Base-by-base conservation (phyloP, 805 yeast genomes). In the Cyberlindnera bimundalis region DNA sequence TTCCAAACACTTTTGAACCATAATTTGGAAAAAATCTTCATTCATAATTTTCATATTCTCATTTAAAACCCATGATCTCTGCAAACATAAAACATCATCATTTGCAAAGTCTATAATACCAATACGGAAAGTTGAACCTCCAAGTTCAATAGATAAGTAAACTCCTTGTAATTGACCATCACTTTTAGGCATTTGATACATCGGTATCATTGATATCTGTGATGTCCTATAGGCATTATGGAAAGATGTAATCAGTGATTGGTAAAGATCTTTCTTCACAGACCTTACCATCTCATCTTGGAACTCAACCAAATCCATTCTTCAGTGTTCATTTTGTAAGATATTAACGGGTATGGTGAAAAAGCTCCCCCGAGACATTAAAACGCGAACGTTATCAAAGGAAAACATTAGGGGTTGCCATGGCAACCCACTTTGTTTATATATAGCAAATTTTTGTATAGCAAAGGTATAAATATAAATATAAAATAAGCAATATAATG, bases 71-170 rank as follows among this genome's bases (percentile, higher is more conserved):
- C 55, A 53, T 10, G 33, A 24, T 12, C 33, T 31, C 8, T 46
- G 29, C 12, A 40, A 41, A 2, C 8, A 39, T 7, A 29, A 3
- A 6, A 50, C 29, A 2, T 25, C 14, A 7, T 18, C 25, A 2
- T 21, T 15, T 6, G 23, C 9, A 11, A 50, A 20, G 3, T 49
- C 51, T 7, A 61, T 39, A 6, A 60, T 28, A 6, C 54, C 59
- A 4, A 71, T 59, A 25, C 80, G 61, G 16, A 76, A 55, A 1
- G 81, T 76, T 1, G 77, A 70, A 2, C 83, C 83, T 5, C 83
- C 83, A 35, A 77, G 57, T 46, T 77, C 83, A n/a, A 77, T 60
- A 64, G 73, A 43, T 6, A 55, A 24, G n/a, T 23, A 35, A 1
- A 21, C 18, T 1, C 37, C 39, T 4, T 20, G n/a, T 1, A 15